phyloP scores from a whole-genome alignment of 345 rosid species.

The Salix exigua region DNA sequence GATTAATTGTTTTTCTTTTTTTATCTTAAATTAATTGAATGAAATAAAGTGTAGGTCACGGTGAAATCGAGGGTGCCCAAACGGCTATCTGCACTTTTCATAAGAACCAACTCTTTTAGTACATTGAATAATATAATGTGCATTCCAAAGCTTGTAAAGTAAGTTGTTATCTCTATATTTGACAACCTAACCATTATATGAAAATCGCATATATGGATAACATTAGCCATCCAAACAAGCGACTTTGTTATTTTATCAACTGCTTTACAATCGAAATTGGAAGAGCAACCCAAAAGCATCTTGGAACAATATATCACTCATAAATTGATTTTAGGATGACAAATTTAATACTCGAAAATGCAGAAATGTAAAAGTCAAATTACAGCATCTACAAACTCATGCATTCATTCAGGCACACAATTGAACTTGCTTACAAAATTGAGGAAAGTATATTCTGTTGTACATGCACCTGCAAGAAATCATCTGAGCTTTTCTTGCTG shows the following conservation, averaged over 20 bases:
- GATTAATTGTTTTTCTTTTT: too few relatives aligned
- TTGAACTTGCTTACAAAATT: constrained; percentile 7
- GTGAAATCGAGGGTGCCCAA: too few relatives aligned
- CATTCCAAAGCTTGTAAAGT: not conserved
- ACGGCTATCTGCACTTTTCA: too few relatives aligned
- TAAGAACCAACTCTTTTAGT: too few relatives aligned
- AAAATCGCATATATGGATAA: too few relatives aligned
- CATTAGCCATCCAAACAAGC: not conserved
- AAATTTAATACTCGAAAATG: not conserved
- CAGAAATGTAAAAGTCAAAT: not conserved
- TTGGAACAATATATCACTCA: not conserved
- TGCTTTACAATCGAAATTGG: not conserved
- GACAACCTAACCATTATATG: not conserved
- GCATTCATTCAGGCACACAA: not conserved
- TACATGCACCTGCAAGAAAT: constrained; percentile 10
- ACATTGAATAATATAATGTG: too few relatives aligned
- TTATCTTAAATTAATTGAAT: too few relatives aligned
- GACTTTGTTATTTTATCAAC: not conserved
- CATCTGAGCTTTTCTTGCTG: constrained; percentile 36
- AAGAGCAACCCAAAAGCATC: not conserved
- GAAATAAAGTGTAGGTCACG: too few relatives aligned
- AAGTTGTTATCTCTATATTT: not conserved
- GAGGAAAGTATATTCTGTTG: constrained; percentile 4
- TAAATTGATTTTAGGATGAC: not conserved
- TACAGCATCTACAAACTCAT: constrained; percentile 1